These are phyloP conservation scores for Isoetes engelmannii DNA, from an alignment of 83 land plant species.

Conservation along the genomic window DNA sequence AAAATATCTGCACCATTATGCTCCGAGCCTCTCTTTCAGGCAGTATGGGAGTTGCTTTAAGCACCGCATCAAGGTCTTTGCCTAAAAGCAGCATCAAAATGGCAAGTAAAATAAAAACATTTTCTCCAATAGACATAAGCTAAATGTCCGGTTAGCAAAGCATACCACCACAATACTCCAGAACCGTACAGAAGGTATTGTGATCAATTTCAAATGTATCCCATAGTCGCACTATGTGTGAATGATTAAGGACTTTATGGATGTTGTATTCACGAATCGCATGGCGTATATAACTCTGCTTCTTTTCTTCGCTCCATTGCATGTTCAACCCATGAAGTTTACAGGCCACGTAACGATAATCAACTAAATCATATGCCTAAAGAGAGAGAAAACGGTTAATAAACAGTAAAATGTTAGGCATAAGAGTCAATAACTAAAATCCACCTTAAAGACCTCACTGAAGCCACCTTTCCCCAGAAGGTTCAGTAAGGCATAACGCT, in stretches of 20 bases:
- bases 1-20: constrained; percentile 85
- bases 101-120: constrained; percentile 5
- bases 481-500: constrained; percentile 85
- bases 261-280: constrained; percentile 96
- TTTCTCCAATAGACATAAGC: background rate
- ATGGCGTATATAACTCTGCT: constrained; percentile 92
- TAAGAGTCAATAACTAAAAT: background rate
- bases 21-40: constrained; percentile 92
- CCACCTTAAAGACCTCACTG: constrained; percentile 96
- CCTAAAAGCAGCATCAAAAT: constrained; percentile 42
- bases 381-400: background rate
- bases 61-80: constrained; percentile 91
- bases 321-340: constrained; percentile 93
- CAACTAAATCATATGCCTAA: constrained; percentile 94
- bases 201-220: constrained; percentile 97
- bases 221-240: constrained; percentile 93
- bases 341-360: constrained; percentile 92
- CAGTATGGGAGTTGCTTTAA: constrained; percentile 76
- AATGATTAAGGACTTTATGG: constrained; percentile 86
- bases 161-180: constrained; percentile 93
- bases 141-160: background rate
- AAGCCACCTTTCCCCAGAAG: constrained; percentile 98
- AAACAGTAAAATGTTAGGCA: background rate
- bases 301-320: constrained; percentile 98
- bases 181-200: constrained; percentile 92